Percentiles rank a stretch among this genome's conserved stretches.
Conservation (phyloP, 176 grass and related monocot genomes). For the Avena eriantha region DNA sequence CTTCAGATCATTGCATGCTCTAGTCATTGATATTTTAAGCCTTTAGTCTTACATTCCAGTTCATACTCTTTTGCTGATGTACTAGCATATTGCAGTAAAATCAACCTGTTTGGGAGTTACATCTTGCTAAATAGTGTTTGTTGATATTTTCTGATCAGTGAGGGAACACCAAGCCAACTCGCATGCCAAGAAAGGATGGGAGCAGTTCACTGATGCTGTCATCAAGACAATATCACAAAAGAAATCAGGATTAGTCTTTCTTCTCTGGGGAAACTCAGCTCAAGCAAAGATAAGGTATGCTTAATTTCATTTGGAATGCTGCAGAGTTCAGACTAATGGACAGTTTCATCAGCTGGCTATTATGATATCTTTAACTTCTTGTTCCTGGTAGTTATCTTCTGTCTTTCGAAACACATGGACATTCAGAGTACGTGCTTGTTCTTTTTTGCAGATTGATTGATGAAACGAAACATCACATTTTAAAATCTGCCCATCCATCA, state of each 20-base stretch:
- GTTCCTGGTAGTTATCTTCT: background rate
- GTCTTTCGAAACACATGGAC: background rate
- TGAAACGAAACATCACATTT: constrained; percentile 81
- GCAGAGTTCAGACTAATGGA: background rate
- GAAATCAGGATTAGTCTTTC: constrained; percentile 84
- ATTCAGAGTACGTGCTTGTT: constrained; percentile 21
- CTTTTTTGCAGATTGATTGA: constrained; percentile 84
- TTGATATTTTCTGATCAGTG: constrained; percentile 51
- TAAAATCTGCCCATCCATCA: constrained; percentile 92
- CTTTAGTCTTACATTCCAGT: background rate
- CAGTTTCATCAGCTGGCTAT: background rate
- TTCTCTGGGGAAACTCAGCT: constrained; percentile 99
- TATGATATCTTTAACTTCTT: background rate
- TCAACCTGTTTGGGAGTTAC: background rate
- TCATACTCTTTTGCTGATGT: background rate
- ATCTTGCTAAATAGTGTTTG: constrained; percentile 25
- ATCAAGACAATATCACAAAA: constrained; percentile 91
- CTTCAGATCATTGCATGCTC: constrained; percentile 7
- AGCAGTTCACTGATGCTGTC: constrained; percentile 89
- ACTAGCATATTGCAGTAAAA: background rate
- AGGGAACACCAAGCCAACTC: constrained; percentile 91
- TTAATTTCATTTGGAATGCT: constrained; percentile 23
- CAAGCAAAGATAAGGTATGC: constrained; percentile 81
- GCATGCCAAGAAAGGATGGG: constrained; percentile 98
- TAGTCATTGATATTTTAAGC: background rate